Percentiles rank a stretch among this genome's conserved stretches.
phyloP scores from a whole-genome alignment of 805 yeast species.

The Sungouiella thailandica region DNA sequence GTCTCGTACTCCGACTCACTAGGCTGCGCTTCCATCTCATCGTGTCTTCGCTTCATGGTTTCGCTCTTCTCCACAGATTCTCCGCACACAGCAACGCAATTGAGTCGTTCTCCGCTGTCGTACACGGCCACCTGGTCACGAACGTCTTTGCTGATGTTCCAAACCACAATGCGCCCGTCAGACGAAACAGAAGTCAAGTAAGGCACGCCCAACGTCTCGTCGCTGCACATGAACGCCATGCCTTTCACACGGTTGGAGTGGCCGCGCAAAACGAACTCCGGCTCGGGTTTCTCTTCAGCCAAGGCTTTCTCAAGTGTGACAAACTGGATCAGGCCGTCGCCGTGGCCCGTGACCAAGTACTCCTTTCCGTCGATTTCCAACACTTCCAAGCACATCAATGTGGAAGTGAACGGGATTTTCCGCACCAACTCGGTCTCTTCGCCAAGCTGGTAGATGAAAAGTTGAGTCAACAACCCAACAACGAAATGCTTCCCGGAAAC shows the following conservation, averaged over 20 bases:
- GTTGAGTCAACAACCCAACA: constrained; percentile 65
- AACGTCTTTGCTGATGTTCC: constrained; percentile 55
- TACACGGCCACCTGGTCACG: constrained; percentile 86
- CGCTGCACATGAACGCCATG: constrained; percentile 47
- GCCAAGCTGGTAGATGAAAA: constrained; percentile 61
- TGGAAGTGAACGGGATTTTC: constrained; percentile 47
- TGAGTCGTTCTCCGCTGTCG: constrained; percentile 85
- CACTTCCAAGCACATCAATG: constrained; percentile 66
- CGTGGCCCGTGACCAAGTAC: constrained; percentile 61
- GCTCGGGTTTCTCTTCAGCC: constrained; percentile 23
- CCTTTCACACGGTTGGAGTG: constrained; percentile 86
- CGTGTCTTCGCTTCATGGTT: constrained; percentile 58
- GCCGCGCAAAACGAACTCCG: constrained; percentile 63
- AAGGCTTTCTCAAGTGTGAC: constrained; percentile 30
- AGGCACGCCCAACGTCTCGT: constrained; percentile 30
- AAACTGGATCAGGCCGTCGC: constrained; percentile 67
- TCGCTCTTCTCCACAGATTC: constrained; percentile 73
- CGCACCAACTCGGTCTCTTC: constrained; percentile 50
- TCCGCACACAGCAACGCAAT: constrained; percentile 72
- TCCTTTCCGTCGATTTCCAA: constrained; percentile 43
- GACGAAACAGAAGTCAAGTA: constrained; percentile 81
- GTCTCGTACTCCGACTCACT: constrained; percentile 74
- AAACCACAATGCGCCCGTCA: constrained; percentile 88
- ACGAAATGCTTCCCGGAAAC: constrained; percentile 63
- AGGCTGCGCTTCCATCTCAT: constrained; percentile 29